Conservation (phyloP, 2,329 filamentous ascomycete species). For the Aspergillus brunneoviolaceus region DNA sequence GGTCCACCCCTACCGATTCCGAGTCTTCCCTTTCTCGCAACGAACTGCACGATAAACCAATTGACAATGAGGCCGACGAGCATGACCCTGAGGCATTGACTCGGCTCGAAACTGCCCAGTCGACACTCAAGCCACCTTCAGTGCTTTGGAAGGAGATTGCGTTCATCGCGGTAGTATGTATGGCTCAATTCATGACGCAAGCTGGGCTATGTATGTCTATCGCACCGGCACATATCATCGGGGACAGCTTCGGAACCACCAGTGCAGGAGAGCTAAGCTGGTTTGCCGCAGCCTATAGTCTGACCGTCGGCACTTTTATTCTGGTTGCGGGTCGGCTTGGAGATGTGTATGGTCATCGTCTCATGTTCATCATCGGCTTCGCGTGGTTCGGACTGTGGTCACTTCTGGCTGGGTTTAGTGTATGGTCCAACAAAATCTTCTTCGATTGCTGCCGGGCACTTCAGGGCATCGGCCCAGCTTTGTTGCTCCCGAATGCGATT, state of each 20-base stretch:
- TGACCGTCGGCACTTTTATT: conserved; percentile 44
- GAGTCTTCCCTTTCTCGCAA: neutral
- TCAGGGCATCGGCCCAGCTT: conserved; percentile 59
- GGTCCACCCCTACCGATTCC: neutral
- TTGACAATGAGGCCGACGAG: neutral
- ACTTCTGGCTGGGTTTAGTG: conserved; percentile 36
- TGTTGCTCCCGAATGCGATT: conserved; percentile 63
- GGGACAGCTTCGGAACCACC: conserved; percentile 45
- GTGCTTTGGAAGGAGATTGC: conserved; percentile 25
- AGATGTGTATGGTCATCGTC: conserved; percentile 39
- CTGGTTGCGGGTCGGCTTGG: conserved; percentile 37
- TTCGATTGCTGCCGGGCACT: conserved; percentile 55
- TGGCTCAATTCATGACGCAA: conserved; percentile 45
- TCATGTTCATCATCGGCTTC: conserved; percentile 38
- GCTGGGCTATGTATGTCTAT: conserved; percentile 49
- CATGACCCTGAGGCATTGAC: conserved; percentile 17
- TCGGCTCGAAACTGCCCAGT: conserved; percentile 17
- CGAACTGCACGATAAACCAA: conserved; percentile 6
- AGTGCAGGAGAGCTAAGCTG: conserved; percentile 51
- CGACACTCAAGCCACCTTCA: conserved; percentile 12
- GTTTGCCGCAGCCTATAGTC: conserved; percentile 57
- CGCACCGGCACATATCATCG: conserved; percentile 51
- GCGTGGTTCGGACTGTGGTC: conserved; percentile 41
- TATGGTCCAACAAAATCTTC: conserved; percentile 43
- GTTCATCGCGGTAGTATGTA: conserved; percentile 33